These are phyloP conservation scores for Trametes pubescens DNA, from an alignment of 1,284 basidiomycete species.

Conservation along the genomic window DNA sequence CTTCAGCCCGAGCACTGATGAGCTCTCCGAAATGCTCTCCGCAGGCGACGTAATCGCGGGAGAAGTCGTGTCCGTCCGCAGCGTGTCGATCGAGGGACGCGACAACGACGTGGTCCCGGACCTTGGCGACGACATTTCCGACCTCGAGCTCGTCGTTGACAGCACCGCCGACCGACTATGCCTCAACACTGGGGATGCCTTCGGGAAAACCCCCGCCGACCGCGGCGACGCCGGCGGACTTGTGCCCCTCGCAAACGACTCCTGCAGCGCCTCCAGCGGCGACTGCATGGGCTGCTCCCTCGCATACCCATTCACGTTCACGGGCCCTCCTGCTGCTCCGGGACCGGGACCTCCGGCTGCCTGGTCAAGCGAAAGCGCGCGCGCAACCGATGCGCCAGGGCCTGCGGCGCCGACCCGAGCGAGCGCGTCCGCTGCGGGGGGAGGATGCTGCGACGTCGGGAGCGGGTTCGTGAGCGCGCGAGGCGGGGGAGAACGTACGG, in stretches of 20 bases:
- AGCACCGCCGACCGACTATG: conserved; percentile 40
- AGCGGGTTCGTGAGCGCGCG: conserved; percentile 33
- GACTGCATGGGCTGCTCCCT: conserved; percentile 23
- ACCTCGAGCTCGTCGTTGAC: conserved; percentile 29
- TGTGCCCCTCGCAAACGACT: conserved; percentile 16
- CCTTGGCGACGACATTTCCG: conserved; percentile 17
- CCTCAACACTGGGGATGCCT: conserved; percentile 31
- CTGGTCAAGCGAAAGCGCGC: conserved; percentile 30
- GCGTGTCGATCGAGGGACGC: conserved; percentile 28
- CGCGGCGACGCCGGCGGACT: conserved; percentile 35
- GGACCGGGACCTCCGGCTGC: conserved; percentile 8
- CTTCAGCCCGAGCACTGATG: conserved; percentile 25
- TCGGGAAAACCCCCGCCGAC: conserved; percentile 23
- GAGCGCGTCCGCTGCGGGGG: conserved; percentile 26
- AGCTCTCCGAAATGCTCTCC: conserved; percentile 4
- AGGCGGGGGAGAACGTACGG: conserved; percentile 33
- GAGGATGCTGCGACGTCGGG: conserved; percentile 27
- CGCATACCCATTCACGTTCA: conserved; percentile 11
- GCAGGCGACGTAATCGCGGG: conserved; percentile 19
- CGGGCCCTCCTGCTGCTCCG: conserved; percentile 7
- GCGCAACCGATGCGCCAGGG: conserved; percentile 18
- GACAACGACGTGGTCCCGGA: conserved; percentile 23
- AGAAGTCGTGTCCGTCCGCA: conserved; percentile 18
- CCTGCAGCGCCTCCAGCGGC: conserved; percentile 26
- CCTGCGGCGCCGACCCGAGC: conserved; percentile 17